phyloP scores from a whole-genome alignment of 768 basidiomycete species.

The Clitopilus hobsonii region DNA sequence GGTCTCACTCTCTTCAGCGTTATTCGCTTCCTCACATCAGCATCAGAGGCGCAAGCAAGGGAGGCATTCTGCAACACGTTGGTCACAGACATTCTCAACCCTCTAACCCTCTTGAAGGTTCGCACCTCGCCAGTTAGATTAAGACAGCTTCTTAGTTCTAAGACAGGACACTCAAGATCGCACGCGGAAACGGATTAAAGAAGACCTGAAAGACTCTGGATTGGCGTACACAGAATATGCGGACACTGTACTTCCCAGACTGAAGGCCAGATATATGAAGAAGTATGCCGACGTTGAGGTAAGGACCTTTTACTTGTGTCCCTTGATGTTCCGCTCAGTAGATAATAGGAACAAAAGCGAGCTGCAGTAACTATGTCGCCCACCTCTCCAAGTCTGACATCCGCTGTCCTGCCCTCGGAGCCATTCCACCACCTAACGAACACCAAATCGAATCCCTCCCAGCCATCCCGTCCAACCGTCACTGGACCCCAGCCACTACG shows the following conservation, averaged over 20 bases:
- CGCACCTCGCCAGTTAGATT: neutral
- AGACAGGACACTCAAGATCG: constrained; percentile 83
- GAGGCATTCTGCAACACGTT: constrained; percentile 75
- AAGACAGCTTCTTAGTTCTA: neutral
- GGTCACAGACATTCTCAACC: constrained; percentile 66
- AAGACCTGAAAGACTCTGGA: constrained; percentile 81
- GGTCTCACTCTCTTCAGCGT: constrained; percentile 8
- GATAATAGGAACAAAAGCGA: constrained; percentile 60
- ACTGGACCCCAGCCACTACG: constrained; percentile 72
- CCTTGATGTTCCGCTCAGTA: neutral
- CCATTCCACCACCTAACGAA: constrained; percentile 26
- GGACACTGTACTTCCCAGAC: constrained; percentile 71
- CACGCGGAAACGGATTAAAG: constrained; percentile 87
- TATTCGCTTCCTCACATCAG: constrained; percentile 7
- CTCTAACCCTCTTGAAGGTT: constrained; percentile 66
- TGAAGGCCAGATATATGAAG: constrained; percentile 76
- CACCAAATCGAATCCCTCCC: constrained; percentile 41
- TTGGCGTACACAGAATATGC: constrained; percentile 76
- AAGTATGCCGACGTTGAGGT: constrained; percentile 90
- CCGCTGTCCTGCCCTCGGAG: constrained; percentile 30
- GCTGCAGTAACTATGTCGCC: constrained; percentile 32
- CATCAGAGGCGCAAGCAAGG: constrained; percentile 73
- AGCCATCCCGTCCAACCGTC: constrained; percentile 48
- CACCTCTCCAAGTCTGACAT: constrained; percentile 21
- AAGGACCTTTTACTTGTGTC: constrained; percentile 12